Percentiles rank a stretch among this genome's conserved stretches.
These are phyloP conservation scores for Daldinia vernicosa DNA, from an alignment of 495 filamentous ascomycete genomes.

Conservation along the genomic window DNA sequence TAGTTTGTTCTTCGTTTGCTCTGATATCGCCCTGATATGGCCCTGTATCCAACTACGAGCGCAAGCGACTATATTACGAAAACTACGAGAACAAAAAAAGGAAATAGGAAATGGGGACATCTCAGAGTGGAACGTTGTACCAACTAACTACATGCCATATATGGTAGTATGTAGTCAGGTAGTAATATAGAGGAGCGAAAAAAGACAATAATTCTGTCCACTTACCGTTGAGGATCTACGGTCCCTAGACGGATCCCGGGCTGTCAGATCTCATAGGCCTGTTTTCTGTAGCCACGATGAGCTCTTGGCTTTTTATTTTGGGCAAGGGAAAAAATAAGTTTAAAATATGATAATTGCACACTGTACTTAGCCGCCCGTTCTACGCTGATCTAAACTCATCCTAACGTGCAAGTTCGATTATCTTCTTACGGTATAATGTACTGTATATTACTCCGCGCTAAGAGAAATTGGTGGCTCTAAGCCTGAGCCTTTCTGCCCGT, in stretches of 20 bases:
- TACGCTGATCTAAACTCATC: conserved; percentile 23
- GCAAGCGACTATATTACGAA: conserved; percentile 3
- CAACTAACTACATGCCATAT: background rate
- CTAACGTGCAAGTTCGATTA: conserved; percentile 22
- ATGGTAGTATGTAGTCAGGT: no score
- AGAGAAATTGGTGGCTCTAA: background rate
- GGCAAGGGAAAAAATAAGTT: conserved; percentile 7
- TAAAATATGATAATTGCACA: conserved; percentile 5
- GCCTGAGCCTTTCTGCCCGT: background rate
- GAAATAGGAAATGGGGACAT: background rate
- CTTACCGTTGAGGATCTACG: conserved; percentile 27
- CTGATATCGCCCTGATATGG: conserved; percentile 25
- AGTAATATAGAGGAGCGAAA: conserved; percentile 9
- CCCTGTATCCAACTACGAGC: conserved; percentile 21
- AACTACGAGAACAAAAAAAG: background rate
- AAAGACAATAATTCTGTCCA: conserved; percentile 21
- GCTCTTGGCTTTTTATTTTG: conserved; percentile 4
- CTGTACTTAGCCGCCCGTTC: conserved; percentile 32
- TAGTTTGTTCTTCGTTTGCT: background rate
- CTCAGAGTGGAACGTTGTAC: conserved; percentile 29
- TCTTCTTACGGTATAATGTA: conserved; percentile 13
- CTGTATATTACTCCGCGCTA: conserved; percentile 19
- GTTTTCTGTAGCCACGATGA: conserved; percentile 16
- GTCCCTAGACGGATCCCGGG: conserved; percentile 16
- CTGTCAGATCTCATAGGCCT: conserved; percentile 29